Conservation (phyloP, 2,329 filamentous ascomycete genomes). For the Diaporthe amygdali region DNA sequence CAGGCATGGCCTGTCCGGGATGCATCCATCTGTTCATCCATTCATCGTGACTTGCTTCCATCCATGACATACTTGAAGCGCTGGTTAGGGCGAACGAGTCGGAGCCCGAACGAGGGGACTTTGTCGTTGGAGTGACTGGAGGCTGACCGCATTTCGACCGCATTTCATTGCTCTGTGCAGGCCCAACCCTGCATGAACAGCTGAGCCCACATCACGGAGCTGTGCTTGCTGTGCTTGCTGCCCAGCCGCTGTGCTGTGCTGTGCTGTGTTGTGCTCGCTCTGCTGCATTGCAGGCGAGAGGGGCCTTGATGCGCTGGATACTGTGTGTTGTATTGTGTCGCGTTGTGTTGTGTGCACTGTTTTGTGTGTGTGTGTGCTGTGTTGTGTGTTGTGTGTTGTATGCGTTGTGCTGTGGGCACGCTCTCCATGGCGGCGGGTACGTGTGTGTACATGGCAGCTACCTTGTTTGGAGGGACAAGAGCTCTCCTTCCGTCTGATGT, state of each 20-base stretch:
- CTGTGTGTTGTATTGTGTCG: neutral
- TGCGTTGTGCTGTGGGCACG: conserved; percentile 2
- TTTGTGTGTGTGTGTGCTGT: neutral
- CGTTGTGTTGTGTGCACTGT: neutral
- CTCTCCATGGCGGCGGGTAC: neutral
- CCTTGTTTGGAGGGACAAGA: neutral
- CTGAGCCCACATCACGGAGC: neutral
- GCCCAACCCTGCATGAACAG: neutral
- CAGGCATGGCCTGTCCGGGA: neutral
- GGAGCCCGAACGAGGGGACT: neutral
- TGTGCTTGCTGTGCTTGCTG: neutral
- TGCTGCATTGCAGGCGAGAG: too few species aligned
- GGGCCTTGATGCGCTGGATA: neutral
- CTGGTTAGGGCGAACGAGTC: neutral
- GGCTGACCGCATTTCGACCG: neutral
- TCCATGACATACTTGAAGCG: too few species aligned
- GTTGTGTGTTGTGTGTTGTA: conserved; percentile 2
- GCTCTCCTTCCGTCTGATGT: conserved; percentile 4
- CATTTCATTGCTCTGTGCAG: neutral
- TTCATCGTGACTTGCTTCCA: neutral
- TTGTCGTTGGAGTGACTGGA: neutral
- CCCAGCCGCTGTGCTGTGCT: neutral
- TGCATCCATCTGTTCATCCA: neutral
- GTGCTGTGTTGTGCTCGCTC: neutral
- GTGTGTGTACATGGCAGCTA: neutral